A percentile compares a stretch with the other conserved stretches of the same genome.
These are phyloP conservation scores for Lithocarpus polystachyus DNA, from an alignment of 306 rosid genomes.

Conservation along the genomic window DNA sequence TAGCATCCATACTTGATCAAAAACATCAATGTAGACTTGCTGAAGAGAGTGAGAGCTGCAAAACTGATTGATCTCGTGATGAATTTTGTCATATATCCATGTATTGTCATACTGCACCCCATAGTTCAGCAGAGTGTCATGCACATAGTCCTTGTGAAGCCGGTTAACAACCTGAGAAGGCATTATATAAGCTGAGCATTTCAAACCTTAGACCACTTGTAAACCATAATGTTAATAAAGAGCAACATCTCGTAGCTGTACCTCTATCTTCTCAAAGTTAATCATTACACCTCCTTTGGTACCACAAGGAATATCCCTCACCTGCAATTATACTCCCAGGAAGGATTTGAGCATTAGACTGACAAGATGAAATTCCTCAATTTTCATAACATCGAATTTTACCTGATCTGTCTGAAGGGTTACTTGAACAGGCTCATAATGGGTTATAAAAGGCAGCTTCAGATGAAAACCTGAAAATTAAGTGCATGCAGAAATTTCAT, in stretches of 20 bases:
- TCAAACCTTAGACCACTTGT: no score
- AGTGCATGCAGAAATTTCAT: constrained; percentile 2
- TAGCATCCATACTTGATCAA: no score
- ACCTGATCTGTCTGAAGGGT: constrained; percentile 89
- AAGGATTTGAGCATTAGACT: neutral
- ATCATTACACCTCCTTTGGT: constrained; percentile 97
- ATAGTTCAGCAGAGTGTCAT: no score
- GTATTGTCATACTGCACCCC: no score
- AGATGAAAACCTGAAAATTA: constrained; percentile 70
- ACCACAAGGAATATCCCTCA: constrained; percentile 92
- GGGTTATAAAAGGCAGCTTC: constrained; percentile 80
- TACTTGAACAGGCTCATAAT: constrained; percentile 87
- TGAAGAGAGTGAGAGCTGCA: no score
- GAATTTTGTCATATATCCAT: no score
- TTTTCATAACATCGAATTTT: neutral
- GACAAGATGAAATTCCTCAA: constrained; percentile 5
- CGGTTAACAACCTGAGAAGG: no score
- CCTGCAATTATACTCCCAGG: constrained; percentile 41
- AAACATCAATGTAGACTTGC: no score
- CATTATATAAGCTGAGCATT: no score
- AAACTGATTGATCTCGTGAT: no score
- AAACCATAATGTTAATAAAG: neutral
- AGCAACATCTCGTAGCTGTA: constrained; percentile 19
- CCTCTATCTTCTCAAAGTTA: constrained; percentile 87
- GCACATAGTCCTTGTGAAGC: no score